Percentiles rank a stretch among this genome's conserved stretches.
phyloP scores from a whole-genome alignment of 2,329 filamentous ascomycete species.

The Herpotrichia juniperi region DNA sequence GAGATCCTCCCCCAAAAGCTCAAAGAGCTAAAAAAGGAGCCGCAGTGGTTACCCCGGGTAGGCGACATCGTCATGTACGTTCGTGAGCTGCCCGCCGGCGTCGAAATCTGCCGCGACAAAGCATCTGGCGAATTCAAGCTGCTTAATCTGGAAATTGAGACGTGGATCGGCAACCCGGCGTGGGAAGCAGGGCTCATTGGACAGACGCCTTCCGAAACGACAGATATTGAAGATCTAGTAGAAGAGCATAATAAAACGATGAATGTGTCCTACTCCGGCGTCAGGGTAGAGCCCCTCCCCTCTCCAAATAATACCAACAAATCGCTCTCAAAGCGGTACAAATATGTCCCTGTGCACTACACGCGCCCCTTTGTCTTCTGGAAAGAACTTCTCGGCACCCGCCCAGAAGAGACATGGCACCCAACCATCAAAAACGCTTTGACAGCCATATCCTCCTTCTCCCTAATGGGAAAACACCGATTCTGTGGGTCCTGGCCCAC shows the following conservation, averaged over 20 bases:
- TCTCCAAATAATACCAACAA: slow-evolving; percentile 59
- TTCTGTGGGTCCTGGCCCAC: slow-evolving; percentile 62
- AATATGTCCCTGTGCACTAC: slow-evolving; percentile 60
- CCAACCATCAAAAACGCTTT: slow-evolving; percentile 62
- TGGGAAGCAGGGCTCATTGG: slow-evolving; percentile 66
- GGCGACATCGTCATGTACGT: slow-evolving; percentile 65
- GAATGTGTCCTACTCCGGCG: slow-evolving; percentile 58
- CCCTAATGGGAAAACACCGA: slow-evolving; percentile 57
- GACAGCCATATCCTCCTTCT: slow-evolving; percentile 59
- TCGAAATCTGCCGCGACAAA: slow-evolving; percentile 38
- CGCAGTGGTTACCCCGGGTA: slow-evolving; percentile 59
- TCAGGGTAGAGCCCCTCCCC: slow-evolving; percentile 63
- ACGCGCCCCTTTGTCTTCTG: slow-evolving; percentile 63
- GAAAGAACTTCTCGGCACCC: slow-evolving; percentile 54
- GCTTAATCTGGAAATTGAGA: slow-evolving; percentile 20
- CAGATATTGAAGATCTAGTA: slow-evolving; percentile 54
- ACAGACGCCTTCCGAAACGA: slow-evolving; percentile 54
- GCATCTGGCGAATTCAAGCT: slow-evolving; percentile 26
- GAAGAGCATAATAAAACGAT: slow-evolving; percentile 46
- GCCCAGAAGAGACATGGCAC: slow-evolving; percentile 53
- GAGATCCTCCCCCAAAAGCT: slow-evolving; percentile 51
- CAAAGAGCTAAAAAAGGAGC: slow-evolving; percentile 49
- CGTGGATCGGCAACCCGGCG: slow-evolving; percentile 47
- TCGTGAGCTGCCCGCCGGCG: slow-evolving; percentile 34
- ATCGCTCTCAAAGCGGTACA: slow-evolving; percentile 58